Evolutionary conservation across 2,329 filamentous ascomycete species (phyloP).

Genomic region (Metarhizium humberi): DNA sequence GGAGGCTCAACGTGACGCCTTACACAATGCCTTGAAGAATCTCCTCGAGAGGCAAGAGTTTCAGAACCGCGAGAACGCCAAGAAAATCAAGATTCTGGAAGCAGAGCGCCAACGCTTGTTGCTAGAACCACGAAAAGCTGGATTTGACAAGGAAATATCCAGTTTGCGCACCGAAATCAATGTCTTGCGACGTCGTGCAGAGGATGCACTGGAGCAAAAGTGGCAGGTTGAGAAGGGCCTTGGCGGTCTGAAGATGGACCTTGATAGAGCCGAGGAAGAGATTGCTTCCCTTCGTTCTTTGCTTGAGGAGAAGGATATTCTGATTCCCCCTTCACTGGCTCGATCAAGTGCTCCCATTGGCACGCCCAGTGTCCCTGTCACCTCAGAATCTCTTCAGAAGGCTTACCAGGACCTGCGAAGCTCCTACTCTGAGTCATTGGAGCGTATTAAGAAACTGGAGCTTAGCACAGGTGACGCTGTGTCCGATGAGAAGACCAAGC

Average conservation of each 20-base stretch:
- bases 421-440: slow-evolving; percentile 58
- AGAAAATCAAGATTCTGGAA: slow-evolving; percentile 69
- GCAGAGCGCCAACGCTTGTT: slow-evolving; percentile 67
- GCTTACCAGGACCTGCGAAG: slow-evolving; percentile 69
- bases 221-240: slow-evolving; percentile 93
- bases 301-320: slow-evolving; percentile 74
- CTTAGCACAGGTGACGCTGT: slow-evolving; percentile 25
- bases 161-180: slow-evolving; percentile 78
- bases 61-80: slow-evolving; percentile 75
- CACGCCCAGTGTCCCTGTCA: slow-evolving; percentile 34
- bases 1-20: slow-evolving; percentile 84
- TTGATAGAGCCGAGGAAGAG: slow-evolving; percentile 91
- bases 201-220: slow-evolving; percentile 91
- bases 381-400: slow-evolving; percentile 61
- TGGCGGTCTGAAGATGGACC: slow-evolving; percentile 84
- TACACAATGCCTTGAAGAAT: slow-evolving; percentile 79
- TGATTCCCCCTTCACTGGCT: slow-evolving; percentile 53
- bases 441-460: slow-evolving; percentile 58
- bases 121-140: slow-evolving; percentile 58
- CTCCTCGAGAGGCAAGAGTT: slow-evolving; percentile 78
- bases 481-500: slow-evolving; percentile 48
- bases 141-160: slow-evolving; percentile 76
- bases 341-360: slow-evolving; percentile 29
- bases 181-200: slow-evolving; percentile 72
- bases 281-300: slow-evolving; percentile 73